phyloP scores from a whole-genome alignment of 148 eudicot species.

The Diospyros kaki region DNA sequence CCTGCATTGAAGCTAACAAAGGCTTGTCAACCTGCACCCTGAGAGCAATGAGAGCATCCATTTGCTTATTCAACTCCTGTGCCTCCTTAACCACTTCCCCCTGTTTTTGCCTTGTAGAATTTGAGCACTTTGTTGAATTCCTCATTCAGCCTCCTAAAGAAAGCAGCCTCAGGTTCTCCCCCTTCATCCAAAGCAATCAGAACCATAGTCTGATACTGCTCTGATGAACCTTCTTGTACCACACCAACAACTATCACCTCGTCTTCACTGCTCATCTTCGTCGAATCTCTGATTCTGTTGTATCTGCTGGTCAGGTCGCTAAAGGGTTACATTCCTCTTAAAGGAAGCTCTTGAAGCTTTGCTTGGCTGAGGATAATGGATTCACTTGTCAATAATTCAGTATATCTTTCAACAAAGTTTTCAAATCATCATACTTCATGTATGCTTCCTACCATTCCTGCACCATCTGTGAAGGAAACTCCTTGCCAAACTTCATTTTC shows the following conservation, averaged over 20 bases:
- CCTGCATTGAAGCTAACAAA: neutral
- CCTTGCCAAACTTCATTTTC: constrained; percentile 34
- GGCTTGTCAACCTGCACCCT: constrained; percentile 16
- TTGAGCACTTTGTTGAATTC: constrained; percentile 24
- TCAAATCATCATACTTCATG: constrained; percentile 21
- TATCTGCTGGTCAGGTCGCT: constrained; percentile 25
- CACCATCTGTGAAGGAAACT: constrained; percentile 30
- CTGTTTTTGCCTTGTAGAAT: constrained; percentile 14
- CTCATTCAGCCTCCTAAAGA: constrained; percentile 20
- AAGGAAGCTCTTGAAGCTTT: neutral
- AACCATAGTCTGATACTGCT: constrained; percentile 14
- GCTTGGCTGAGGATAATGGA: neutral
- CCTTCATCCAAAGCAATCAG: constrained; percentile 17
- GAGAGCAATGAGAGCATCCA: constrained; percentile 25
- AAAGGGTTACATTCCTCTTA: constrained; percentile 17
- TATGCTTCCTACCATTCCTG: constrained; percentile 31
- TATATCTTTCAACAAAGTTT: constrained; percentile 21
- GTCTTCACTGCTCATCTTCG: constrained; percentile 10
- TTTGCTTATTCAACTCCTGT: constrained; percentile 20
- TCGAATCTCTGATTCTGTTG: neutral
- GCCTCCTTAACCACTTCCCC: constrained; percentile 20
- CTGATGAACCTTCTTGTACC: neutral
- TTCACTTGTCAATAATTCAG: constrained; percentile 1
- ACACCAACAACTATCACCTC: constrained; percentile 16
- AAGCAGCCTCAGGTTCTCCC: constrained; percentile 15